These are phyloP conservation scores for Herpetomonas tarakana DNA, from an alignment of 208 protist genomes.

Conservation along the genomic window DNA sequence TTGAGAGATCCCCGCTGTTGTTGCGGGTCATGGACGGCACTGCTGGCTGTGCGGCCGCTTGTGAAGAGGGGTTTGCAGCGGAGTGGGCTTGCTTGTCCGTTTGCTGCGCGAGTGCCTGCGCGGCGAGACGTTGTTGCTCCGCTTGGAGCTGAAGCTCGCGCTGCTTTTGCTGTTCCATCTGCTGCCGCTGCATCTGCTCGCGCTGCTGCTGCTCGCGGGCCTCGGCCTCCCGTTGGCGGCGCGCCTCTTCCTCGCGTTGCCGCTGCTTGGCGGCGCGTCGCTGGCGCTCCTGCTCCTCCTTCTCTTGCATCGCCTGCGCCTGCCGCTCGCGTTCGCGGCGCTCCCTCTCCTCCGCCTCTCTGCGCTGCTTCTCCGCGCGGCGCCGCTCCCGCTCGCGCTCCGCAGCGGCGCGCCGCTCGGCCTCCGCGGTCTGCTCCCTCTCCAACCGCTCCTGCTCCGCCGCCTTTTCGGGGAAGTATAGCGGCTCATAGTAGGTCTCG, in stretches of 20 bases:
- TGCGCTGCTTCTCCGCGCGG: constrained; percentile 6
- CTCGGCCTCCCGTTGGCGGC: not conserved
- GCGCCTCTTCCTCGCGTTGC: not conserved
- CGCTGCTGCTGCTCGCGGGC: constrained; percentile 1
- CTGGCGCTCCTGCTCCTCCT: constrained; percentile 1
- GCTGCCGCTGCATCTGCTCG: not conserved
- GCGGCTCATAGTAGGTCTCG: constrained; percentile 39
- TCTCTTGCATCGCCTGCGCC: not conserved
- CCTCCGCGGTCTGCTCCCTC: constrained; percentile 1
- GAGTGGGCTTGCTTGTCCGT: constrained; percentile 4
- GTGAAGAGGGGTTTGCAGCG: constrained; percentile 1
- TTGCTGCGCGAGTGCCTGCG: not conserved
- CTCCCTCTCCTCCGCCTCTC: not conserved
- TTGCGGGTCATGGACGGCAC: not conserved
- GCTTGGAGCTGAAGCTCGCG: constrained; percentile 1
- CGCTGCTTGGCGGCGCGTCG: not conserved
- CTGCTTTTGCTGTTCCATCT: not conserved
- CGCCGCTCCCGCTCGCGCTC: constrained; percentile 7
- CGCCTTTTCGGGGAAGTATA: constrained; percentile 17
- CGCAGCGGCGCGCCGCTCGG: constrained; percentile 1
- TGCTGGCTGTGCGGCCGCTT: constrained; percentile 3
- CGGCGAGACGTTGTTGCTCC: constrained; percentile 3
- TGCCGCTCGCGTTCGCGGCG: not conserved
- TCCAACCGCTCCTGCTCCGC: not conserved
- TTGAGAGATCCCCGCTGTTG: not conserved